Percentiles rank a stretch among this genome's conserved stretches.
Conservation (phyloP, 768 basidiomycete genomes). For the Tulasnella sp. region DNA sequence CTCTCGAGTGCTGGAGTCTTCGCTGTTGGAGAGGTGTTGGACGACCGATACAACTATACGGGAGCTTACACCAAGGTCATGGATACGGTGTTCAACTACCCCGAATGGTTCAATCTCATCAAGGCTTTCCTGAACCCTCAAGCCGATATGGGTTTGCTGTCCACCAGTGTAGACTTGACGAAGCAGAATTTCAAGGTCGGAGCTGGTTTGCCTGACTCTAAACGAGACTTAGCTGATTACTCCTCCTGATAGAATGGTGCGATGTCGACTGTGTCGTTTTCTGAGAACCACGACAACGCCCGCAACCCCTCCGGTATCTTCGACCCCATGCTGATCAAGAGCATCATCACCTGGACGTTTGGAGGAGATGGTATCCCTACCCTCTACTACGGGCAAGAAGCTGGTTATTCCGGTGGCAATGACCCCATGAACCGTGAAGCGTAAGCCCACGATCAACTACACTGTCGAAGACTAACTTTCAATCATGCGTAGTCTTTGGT, state of each 20-base stretch:
- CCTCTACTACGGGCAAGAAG: slow-evolving; percentile 40
- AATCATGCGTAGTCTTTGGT: slow-evolving; percentile 22
- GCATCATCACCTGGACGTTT: slow-evolving; percentile 40
- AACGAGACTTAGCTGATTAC: background rate
- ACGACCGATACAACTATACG: slow-evolving; percentile 25
- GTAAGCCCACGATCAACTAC: background rate
- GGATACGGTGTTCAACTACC: slow-evolving; percentile 30
- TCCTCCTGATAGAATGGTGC: slow-evolving; percentile 9
- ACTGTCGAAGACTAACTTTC: background rate
- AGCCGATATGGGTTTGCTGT: background rate
- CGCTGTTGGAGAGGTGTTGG: slow-evolving; percentile 40
- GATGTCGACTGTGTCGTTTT: slow-evolving; percentile 31
- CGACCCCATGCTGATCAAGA: slow-evolving; percentile 37
- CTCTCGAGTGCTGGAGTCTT: slow-evolving; percentile 36
- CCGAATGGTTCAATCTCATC: slow-evolving; percentile 20
- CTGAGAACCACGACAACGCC: slow-evolving; percentile 34
- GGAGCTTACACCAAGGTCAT: slow-evolving; percentile 28
- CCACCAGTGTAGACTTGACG: background rate
- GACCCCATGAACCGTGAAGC: slow-evolving; percentile 40
- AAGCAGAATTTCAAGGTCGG: slow-evolving; percentile 9
- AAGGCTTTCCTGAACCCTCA: slow-evolving; percentile 20
- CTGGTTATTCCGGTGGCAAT: slow-evolving; percentile 38
- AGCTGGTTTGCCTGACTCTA: background rate
- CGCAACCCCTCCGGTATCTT: slow-evolving; percentile 31
- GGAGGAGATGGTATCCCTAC: slow-evolving; percentile 41